Conservation (phyloP, 805 yeast genomes). For the Saturnispora hagleri region DNA sequence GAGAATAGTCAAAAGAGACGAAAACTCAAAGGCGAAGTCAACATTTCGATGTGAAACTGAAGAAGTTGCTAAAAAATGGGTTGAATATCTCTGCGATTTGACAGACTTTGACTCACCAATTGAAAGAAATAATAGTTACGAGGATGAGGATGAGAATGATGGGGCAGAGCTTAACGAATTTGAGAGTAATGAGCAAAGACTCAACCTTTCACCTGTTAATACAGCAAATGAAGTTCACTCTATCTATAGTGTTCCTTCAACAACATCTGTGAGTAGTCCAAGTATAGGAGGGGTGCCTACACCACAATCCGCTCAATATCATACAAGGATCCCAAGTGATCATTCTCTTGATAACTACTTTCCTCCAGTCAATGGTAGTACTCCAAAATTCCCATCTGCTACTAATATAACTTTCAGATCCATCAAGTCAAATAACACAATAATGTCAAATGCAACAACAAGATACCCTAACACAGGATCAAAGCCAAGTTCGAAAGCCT, state of each 20-base stretch:
- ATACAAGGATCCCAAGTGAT: slow-evolving; percentile 3
- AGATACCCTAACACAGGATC: slow-evolving; percentile 8
- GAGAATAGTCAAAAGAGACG: slow-evolving; percentile 26
- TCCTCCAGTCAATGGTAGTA: background rate
- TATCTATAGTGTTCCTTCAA: slow-evolving; percentile 5
- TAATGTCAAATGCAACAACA: background rate
- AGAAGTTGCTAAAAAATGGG: slow-evolving; percentile 44
- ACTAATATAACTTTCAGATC: slow-evolving; percentile 1
- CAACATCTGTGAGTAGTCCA: background rate
- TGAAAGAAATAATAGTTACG: slow-evolving; percentile 42
- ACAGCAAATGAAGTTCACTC: background rate
- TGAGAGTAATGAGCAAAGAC: background rate
- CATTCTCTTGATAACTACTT: slow-evolving; percentile 7
- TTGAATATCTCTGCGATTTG: slow-evolving; percentile 44
- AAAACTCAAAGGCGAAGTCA: slow-evolving; percentile 20
- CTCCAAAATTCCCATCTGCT: background rate
- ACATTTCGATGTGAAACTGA: slow-evolving; percentile 37
- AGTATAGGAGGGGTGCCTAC: background rate
- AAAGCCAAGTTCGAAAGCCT: slow-evolving; percentile 6
- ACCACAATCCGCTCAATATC: background rate
- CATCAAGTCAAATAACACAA: background rate
- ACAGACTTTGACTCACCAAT: slow-evolving; percentile 37
- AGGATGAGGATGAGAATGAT: slow-evolving; percentile 13
- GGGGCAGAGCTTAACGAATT: background rate
- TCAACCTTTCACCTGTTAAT: background rate